A percentile compares a stretch with the other conserved stretches of the same genome.
These are phyloP conservation scores for Dactylellina parvicollis DNA, from an alignment of 2,329 filamentous ascomycete species.

Conservation along the genomic window DNA sequence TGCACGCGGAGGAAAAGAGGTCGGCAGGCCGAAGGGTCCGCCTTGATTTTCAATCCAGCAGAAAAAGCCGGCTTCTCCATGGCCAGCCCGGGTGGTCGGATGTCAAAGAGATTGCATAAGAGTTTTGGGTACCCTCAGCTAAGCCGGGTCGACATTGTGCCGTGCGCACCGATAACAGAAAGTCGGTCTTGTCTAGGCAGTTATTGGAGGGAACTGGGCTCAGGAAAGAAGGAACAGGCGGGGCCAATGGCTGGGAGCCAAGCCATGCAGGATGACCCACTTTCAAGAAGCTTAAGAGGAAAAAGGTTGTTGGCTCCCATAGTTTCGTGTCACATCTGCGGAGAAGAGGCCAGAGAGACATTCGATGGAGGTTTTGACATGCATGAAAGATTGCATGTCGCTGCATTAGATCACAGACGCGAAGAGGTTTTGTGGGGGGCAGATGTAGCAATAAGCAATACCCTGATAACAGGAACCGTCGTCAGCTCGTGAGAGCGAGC, in stretches of 20 bases:
- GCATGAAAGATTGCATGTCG: slow-evolving; percentile 53
- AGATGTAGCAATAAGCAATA: slow-evolving; percentile 37
- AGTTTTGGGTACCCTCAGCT: slow-evolving; percentile 32
- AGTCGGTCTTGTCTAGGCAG: slow-evolving; percentile 41
- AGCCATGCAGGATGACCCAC: slow-evolving; percentile 45
- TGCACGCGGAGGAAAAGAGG: slow-evolving; percentile 44
- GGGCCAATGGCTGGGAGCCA: slow-evolving; percentile 40
- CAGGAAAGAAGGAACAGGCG: slow-evolving; percentile 29
- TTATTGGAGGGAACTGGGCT: slow-evolving; percentile 34
- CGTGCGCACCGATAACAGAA: slow-evolving; percentile 51
- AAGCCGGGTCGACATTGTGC: slow-evolving; percentile 53
- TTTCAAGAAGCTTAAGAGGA: slow-evolving; percentile 51
- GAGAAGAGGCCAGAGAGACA: slow-evolving; percentile 43
- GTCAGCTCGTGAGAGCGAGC: slow-evolving; percentile 25
- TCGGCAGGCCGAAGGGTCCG: slow-evolving; percentile 53
- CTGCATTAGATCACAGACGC: slow-evolving; percentile 30
- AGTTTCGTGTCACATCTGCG: slow-evolving; percentile 40
- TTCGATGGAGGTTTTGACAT: slow-evolving; percentile 40
- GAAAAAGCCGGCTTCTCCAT: slow-evolving; percentile 30
- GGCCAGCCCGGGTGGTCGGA: slow-evolving; percentile 44
- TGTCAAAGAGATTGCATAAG: slow-evolving; percentile 50
- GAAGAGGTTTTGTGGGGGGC: slow-evolving; percentile 36
- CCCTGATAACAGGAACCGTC: slow-evolving; percentile 27
- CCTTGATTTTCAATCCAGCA: slow-evolving; percentile 32
- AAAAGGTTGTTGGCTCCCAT: slow-evolving; percentile 44